Base-by-base conservation (phyloP, 1,139 yeast genomes). In the Pneumocystis murina region DNA sequence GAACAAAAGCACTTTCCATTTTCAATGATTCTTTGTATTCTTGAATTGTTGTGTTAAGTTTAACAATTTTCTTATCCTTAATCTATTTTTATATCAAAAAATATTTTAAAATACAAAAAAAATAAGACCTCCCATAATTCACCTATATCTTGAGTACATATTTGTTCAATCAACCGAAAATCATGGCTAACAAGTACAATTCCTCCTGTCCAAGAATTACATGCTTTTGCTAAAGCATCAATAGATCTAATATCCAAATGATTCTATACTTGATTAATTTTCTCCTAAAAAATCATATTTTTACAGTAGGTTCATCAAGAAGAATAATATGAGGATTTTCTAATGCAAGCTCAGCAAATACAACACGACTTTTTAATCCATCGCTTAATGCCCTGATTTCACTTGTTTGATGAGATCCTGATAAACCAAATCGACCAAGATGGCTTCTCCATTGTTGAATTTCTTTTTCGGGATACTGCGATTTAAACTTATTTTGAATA, bases 331-430 rank as follows among this genome's bases (percentile, higher is more conserved):
- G 92, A 73, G 99, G 98, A 69, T 87, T 81, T 78, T 92, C 97
- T 71, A 92, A 82, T 61, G 98, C 98, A 72, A 92, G 82, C 71
- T 92, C 80, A 28, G 98, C 98, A 74, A 92, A 94, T 67, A 92
- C 98, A 69, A 92, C 98, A 79, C 98, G 86, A 68, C 97, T 90
- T 81, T 97, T 87, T 82, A 92, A 97, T 76, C 99, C 99, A 80
- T 92, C 98, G 24, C 97, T 90, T 70, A 94, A 80, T 30, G 98
- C 92, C 69, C 96, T 97, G 97, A 92, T 94, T 76, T 88, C 91
- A 62, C 97, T 89, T 67, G 97, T 92, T 81, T 92, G 98, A 69
- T 95, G 95, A 78, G 92, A 97, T 79, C 98, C 98, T 69, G 97
- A 91, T 73, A 94, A 84, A 79, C 98, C 98, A 74, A 87, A 92